These are phyloP conservation scores for Phyllosticta paracitricarpa DNA, from an alignment of 2,329 filamentous ascomycete genomes.

Conservation along the genomic window DNA sequence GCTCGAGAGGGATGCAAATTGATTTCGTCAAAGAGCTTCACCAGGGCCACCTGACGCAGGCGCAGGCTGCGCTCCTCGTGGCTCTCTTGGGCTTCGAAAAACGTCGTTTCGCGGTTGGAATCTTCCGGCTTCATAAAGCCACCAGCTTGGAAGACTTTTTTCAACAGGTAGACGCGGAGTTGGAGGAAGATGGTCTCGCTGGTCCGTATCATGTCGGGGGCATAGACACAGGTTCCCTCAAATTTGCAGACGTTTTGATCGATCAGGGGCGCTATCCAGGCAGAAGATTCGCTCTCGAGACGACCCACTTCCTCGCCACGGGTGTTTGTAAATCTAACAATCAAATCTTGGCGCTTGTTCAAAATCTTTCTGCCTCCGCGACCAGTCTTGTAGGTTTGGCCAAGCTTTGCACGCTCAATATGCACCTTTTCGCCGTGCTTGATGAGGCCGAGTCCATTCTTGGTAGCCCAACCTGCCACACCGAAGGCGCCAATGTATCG, in stretches of 20 bases:
- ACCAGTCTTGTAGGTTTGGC: slow-evolving; percentile 39
- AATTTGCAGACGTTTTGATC: slow-evolving; percentile 86
- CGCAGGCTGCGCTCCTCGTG: slow-evolving; percentile 74
- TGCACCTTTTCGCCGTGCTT: slow-evolving; percentile 73
- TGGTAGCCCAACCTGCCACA: slow-evolving; percentile 82
- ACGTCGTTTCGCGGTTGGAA: slow-evolving; percentile 58
- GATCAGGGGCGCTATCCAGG: slow-evolving; percentile 85
- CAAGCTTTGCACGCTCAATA: slow-evolving; percentile 77
- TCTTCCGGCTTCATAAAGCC: slow-evolving; percentile 53
- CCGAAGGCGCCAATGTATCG: slow-evolving; percentile 90
- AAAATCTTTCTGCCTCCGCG: slow-evolving; percentile 34
- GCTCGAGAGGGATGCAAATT: slow-evolving; percentile 65
- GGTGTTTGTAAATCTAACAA: slow-evolving; percentile 81
- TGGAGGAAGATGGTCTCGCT: slow-evolving; percentile 95
- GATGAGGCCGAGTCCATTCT: slow-evolving; percentile 65
- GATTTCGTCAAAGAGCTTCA: slow-evolving; percentile 83
- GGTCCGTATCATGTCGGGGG: slow-evolving; percentile 71
- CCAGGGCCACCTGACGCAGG: slow-evolving; percentile 74
- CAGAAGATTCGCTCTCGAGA: slow-evolving; percentile 73
- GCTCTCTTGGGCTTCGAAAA: slow-evolving; percentile 81
- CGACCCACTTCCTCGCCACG: slow-evolving; percentile 76
- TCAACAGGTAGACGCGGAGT: slow-evolving; percentile 65
- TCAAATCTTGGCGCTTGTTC: slow-evolving; percentile 63
- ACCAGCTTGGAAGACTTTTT: slow-evolving; percentile 59
- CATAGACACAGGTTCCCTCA: slow-evolving; percentile 79